A percentile compares a stretch with the other conserved stretches of the same genome.
These are phyloP conservation scores for Phalaenopsis equestris DNA, from an alignment of 106 monocot genomes.

Conservation along the genomic window DNA sequence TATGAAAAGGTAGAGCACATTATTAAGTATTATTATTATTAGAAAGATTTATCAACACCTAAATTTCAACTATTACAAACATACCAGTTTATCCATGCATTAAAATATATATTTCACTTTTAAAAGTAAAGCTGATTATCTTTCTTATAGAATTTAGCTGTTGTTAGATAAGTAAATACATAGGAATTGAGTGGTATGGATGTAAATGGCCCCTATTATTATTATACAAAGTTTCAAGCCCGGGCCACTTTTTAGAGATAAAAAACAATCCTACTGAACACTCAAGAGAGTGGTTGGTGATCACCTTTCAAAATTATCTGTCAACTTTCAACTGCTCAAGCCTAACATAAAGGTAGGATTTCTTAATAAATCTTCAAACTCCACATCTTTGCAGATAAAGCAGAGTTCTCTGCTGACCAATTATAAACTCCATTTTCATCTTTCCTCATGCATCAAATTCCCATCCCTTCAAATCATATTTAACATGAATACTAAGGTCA, in stretches of 20 bases:
- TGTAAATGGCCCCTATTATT: no score
- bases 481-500: constrained; percentile 10
- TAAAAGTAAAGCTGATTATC: no score
- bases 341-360: constrained; percentile 3
- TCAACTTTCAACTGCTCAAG: constrained; percentile 25
- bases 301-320: background rate
- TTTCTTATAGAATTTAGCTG: no score
- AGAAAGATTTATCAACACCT: no score
- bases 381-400: background rate
- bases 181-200: no score
- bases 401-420: background rate
- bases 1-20: no score
- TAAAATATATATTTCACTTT: no score
- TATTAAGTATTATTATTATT: no score
- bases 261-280: background rate
- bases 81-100: no score
- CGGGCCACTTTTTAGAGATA: background rate
- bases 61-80: no score
- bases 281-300: background rate
- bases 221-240: no score
- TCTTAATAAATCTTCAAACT: background rate
- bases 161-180: no score
- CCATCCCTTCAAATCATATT: constrained; percentile 5
- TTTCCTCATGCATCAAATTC: background rate
- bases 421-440: background rate